Conservation (phyloP, 495 filamentous ascomycete genomes). For the Xylaria scruposa region DNA sequence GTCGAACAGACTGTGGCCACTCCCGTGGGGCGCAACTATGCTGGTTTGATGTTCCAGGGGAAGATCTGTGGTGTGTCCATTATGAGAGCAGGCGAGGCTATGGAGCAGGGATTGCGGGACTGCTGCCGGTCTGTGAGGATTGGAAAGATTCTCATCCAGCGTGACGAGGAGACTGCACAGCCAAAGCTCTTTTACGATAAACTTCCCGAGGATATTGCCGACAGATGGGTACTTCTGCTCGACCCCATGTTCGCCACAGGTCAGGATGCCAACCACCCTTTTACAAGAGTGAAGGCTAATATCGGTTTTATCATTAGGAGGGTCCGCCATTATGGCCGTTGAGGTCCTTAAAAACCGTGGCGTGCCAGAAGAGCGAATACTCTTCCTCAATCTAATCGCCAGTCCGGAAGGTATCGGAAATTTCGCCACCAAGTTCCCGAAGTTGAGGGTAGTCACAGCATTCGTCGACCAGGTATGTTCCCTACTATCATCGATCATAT, state of each 20-base stretch:
- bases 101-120: conserved; percentile 96
- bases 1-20: conserved; percentile 87
- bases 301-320: conserved; percentile 61
- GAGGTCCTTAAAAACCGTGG: conserved; percentile 87
- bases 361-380: conserved; percentile 91
- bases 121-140: conserved; percentile 96
- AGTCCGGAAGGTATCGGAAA: conserved; percentile 89
- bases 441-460: conserved; percentile 90
- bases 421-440: conserved; percentile 92
- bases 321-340: conserved; percentile 95
- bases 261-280: conserved; percentile 46
- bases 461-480: conserved; percentile 78
- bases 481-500: neutral
- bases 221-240: conserved; percentile 92
- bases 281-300: conserved; percentile 14
- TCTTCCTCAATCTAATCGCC: conserved; percentile 95
- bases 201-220: conserved; percentile 88
- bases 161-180: conserved; percentile 92
- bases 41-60: conserved; percentile 92
- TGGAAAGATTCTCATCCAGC: conserved; percentile 96
- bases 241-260: conserved; percentile 99
- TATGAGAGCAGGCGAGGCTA: conserved; percentile 96
- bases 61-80: conserved; percentile 99
- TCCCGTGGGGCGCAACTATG: conserved; percentile 86
- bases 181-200: conserved; percentile 97